phyloP scores from a whole-genome alignment of 2,329 filamentous ascomycete genomes.

The Cercospora sp. region DNA sequence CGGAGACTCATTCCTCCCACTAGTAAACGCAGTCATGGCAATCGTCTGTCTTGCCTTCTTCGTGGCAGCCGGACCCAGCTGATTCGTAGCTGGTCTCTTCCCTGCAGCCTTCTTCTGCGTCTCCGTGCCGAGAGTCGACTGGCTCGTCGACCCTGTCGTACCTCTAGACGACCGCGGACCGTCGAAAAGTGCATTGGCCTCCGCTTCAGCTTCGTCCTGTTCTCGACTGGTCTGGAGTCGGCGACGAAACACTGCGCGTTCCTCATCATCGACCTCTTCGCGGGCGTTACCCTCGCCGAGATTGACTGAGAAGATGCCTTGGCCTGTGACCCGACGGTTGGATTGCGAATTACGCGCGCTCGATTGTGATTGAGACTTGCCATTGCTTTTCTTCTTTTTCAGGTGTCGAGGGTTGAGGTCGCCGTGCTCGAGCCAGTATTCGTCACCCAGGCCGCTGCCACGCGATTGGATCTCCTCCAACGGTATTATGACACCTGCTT shows the following conservation, averaged over 20 bases:
- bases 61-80: constrained; percentile 26
- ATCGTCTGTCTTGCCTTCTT: constrained; percentile 37
- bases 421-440: constrained; percentile 67
- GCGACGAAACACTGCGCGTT: constrained; percentile 33
- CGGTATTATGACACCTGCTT: constrained; percentile 58
- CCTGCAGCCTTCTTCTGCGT: constrained; percentile 31
- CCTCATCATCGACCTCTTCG: constrained; percentile 28
- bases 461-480: constrained; percentile 71
- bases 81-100: constrained; percentile 32
- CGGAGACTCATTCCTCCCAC: constrained; percentile 1
- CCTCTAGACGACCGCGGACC: neutral
- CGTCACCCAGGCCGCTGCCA: constrained; percentile 71
- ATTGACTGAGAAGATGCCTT: neutral
- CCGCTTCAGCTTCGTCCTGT: constrained; percentile 32
- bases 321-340: neutral
- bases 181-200: constrained; percentile 20
- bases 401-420: constrained; percentile 25
- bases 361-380: constrained; percentile 25
- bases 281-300: constrained; percentile 17
- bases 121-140: constrained; percentile 26
- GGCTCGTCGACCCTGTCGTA: constrained; percentile 20
- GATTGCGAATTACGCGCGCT: constrained; percentile 13
- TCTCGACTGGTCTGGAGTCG: constrained; percentile 31
- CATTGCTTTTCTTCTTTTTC: constrained; percentile 1
- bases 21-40: constrained; percentile 17